Conservation (phyloP, 768 basidiomycete genomes). For the Austroboletus festivus region DNA sequence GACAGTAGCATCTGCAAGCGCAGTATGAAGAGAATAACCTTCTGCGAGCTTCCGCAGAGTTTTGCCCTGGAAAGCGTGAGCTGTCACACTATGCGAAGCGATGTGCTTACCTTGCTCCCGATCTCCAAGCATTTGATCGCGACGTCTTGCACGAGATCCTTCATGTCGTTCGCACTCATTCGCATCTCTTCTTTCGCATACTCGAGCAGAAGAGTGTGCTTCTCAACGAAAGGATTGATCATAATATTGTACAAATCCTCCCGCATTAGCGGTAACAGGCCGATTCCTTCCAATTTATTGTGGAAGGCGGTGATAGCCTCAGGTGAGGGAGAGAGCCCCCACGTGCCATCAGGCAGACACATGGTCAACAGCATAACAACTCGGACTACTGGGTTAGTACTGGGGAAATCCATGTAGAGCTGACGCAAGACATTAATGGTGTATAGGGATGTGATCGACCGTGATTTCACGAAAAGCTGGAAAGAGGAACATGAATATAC, state of each 20-base stretch:
- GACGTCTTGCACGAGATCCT: constrained; percentile 55
- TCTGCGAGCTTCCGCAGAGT: constrained; percentile 59
- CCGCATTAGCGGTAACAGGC: constrained; percentile 52
- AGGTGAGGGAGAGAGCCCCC: constrained; percentile 27
- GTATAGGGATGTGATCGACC: constrained; percentile 52
- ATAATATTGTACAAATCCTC: constrained; percentile 62
- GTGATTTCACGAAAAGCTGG: constrained; percentile 68
- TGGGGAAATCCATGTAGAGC: constrained; percentile 67
- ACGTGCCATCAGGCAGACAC: constrained; percentile 41
- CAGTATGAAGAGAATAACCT: constrained; percentile 40
- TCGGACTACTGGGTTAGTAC: constrained; percentile 55
- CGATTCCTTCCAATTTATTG: constrained; percentile 52
- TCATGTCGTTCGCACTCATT: constrained; percentile 41
- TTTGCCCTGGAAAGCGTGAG: constrained; percentile 50
- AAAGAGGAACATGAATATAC: constrained; percentile 7
- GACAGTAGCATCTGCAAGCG: constrained; percentile 45
- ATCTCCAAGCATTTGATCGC: constrained; percentile 57
- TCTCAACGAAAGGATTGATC: constrained; percentile 67
- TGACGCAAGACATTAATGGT: constrained; percentile 55
- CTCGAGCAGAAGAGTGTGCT: constrained; percentile 46
- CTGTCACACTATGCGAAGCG: not conserved
- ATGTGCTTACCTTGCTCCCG: constrained; percentile 43
- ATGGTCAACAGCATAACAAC: constrained; percentile 71
- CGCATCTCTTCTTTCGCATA: constrained; percentile 46
- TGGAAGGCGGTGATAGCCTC: constrained; percentile 35